Percentiles rank a stretch among this genome's conserved stretches.
phyloP scores from a whole-genome alignment of 768 basidiomycete genomes.

The Hemileccinum rubropunctum region DNA sequence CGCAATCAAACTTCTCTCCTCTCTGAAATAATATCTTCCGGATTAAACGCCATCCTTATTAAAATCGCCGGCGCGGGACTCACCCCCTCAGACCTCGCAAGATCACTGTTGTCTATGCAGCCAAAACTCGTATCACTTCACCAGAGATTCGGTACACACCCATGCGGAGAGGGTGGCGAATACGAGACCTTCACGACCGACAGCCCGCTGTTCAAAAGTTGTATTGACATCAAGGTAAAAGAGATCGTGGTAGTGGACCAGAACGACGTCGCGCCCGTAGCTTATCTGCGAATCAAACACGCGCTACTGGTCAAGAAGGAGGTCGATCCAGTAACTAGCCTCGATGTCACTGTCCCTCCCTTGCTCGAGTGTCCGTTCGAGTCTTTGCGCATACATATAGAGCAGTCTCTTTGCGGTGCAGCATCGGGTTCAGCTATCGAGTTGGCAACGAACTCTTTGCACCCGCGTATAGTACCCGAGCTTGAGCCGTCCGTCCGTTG shows the following conservation, averaged over 20 bases:
- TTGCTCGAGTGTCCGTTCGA: constrained; percentile 40
- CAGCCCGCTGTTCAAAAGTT: constrained; percentile 81
- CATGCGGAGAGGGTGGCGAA: constrained; percentile 98
- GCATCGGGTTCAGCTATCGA: neutral
- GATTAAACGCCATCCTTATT: constrained; percentile 81
- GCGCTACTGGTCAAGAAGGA: constrained; percentile 63
- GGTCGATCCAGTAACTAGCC: neutral
- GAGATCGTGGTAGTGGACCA: constrained; percentile 78
- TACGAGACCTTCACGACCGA: constrained; percentile 94
- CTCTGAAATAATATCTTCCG: constrained; percentile 77
- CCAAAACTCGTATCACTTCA: constrained; percentile 73
- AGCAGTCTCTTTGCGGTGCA: constrained; percentile 9
- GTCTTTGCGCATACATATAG: constrained; percentile 5
- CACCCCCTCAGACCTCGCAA: constrained; percentile 73
- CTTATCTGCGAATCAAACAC: constrained; percentile 77
- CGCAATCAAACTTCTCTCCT: constrained; percentile 84
- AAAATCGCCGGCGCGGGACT: constrained; percentile 96
- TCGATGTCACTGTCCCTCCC: constrained; percentile 42
- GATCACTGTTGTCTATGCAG: constrained; percentile 70
- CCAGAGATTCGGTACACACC: constrained; percentile 78
- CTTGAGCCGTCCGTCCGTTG: constrained; percentile 21
- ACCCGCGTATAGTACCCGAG: neutral
- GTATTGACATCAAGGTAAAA: constrained; percentile 63
- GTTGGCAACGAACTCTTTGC: neutral
- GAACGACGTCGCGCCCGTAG: constrained; percentile 85